Conservation (phyloP, 116 monocot genomes). For the Iris pallida region DNA sequence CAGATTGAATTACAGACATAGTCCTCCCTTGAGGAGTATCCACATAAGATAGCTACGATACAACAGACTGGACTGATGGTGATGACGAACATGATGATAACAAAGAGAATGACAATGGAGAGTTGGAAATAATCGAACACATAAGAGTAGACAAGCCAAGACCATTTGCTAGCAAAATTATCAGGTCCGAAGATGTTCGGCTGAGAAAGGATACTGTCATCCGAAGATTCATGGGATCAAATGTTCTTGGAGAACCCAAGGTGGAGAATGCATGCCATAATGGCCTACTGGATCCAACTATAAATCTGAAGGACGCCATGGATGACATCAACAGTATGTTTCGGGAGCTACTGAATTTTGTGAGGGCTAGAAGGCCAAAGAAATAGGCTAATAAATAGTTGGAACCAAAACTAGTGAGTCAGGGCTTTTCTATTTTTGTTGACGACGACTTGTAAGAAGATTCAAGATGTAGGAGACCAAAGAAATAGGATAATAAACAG, state of each 20-base stretch:
- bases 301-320: conserved; percentile 86
- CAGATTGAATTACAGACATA: too few species aligned
- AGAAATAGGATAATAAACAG: too few species aligned
- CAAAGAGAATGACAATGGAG: too few species aligned
- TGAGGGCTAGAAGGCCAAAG: conserved; percentile 30
- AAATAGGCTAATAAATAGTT: conserved; percentile 15
- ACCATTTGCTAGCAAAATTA: too few species aligned
- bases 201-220: conserved; percentile 56
- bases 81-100: too few species aligned
- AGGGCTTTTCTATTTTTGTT: conserved; percentile 39
- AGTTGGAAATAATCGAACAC: too few species aligned
- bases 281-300: conserved; percentile 83
- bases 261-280: conserved; percentile 85
- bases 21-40: too few species aligned
- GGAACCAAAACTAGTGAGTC: conserved; percentile 11
- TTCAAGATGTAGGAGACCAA: too few species aligned
- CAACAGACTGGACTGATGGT: too few species aligned
- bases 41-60: too few species aligned
- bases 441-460: too few species aligned
- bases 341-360: conserved; percentile 57
- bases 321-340: conserved; percentile 88
- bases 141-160: too few species aligned
- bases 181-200: conserved; percentile 13
- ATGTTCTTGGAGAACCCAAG: conserved; percentile 41
- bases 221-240: conserved; percentile 57